Evolutionary conservation across 805 yeast genomes (phyloP).

Genomic region (Barnettozyma botsteinii): DNA sequence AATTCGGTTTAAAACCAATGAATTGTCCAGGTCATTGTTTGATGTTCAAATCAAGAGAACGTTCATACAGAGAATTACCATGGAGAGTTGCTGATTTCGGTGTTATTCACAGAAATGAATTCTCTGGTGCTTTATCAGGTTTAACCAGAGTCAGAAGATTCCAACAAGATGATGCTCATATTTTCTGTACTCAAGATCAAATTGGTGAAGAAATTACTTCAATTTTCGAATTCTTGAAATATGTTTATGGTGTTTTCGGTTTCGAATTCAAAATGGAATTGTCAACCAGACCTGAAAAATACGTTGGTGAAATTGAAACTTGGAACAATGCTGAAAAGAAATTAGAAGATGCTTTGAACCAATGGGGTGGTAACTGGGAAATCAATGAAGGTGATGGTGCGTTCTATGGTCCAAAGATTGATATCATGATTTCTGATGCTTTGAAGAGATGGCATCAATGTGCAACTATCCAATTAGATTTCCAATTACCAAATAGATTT

Average conservation of each 20-base stretch:
- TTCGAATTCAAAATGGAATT: conserved; percentile 95
- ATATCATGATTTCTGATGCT: conserved; percentile 92
- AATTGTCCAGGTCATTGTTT: conserved; percentile 91
- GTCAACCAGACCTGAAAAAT: conserved; percentile 96
- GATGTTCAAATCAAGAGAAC: conserved; percentile 84
- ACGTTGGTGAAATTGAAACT: conserved; percentile 87
- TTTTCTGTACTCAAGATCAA: conserved; percentile 91
- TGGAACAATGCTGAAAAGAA: conserved; percentile 91
- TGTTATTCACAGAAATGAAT: conserved; percentile 95
- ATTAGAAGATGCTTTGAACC: conserved; percentile 74
- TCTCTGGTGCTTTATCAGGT: conserved; percentile 90
- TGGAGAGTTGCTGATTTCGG: conserved; percentile 99
- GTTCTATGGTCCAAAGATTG: conserved; percentile 93
- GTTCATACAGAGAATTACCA: conserved; percentile 95
- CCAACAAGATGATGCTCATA: conserved; percentile 99
- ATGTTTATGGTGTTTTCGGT: conserved; percentile 86
- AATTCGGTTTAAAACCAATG: conserved; percentile 92
- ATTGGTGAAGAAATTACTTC: conserved; percentile 79
- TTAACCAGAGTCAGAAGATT: conserved; percentile 97
- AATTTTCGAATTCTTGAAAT: conserved; percentile 79
- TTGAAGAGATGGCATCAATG: conserved; percentile 97
- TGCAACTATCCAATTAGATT: conserved; percentile 97
- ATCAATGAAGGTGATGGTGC: conserved; percentile 97
- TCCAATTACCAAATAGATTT: conserved; percentile 95
- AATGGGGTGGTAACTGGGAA: conserved; percentile 90